phyloP scores from a whole-genome alignment of 2,329 filamentous ascomycete genomes.

The Ceratocystis albifundus region DNA sequence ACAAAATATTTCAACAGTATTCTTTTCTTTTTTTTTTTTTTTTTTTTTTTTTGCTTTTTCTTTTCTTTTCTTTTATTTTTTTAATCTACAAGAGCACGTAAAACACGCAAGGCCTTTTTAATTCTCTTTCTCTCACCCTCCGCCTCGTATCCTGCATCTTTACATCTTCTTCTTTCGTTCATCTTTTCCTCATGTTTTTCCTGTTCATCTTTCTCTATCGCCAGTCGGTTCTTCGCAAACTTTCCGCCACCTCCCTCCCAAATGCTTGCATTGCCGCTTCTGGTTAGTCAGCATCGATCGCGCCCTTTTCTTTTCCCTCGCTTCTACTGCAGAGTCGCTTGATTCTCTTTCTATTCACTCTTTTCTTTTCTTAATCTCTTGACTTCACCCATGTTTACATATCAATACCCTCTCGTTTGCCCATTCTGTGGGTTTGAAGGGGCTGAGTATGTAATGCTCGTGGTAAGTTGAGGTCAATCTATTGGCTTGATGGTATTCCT shows the following conservation, averaged over 20 bases:
- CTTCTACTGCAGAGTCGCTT: background rate
- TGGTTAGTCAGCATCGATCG: background rate
- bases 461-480: slow-evolving; percentile 12
- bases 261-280: background rate
- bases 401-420: slow-evolving; percentile 10
- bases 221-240: too few relatives aligned
- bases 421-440: slow-evolving; percentile 10
- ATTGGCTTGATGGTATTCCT: background rate
- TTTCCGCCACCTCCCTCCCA: too few relatives aligned
- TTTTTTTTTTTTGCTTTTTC: too few relatives aligned
- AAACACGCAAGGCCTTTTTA: background rate
- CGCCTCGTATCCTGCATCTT: background rate
- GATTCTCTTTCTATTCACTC: background rate
- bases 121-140: background rate
- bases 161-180: background rate
- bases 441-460: slow-evolving; percentile 15
- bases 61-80: too few relatives aligned
- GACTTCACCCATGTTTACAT: background rate
- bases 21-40: too few relatives aligned
- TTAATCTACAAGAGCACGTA: background rate
- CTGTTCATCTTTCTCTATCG: background rate
- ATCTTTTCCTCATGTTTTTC: background rate
- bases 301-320: background rate
- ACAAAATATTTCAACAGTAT: too few relatives aligned
- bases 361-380: background rate